These are phyloP conservation scores for Oryza rufipogon DNA, from an alignment of 176 grass and related monocot genomes.

Conservation along the genomic window DNA sequence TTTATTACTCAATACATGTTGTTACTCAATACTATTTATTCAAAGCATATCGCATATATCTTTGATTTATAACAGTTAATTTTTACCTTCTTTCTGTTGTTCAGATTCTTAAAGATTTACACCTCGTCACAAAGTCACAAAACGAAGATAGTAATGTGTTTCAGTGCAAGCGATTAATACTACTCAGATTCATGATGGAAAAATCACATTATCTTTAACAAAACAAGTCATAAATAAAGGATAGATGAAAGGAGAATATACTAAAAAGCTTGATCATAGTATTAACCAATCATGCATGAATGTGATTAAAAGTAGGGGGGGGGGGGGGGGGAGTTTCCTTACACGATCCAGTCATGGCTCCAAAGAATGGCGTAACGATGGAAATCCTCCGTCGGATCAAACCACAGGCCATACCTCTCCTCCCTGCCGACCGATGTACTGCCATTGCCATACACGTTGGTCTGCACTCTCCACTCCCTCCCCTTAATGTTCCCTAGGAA, in stretches of 20 bases:
- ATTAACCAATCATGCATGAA: not conserved
- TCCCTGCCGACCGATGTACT: conserved; percentile 56
- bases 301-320: not conserved
- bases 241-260: not conserved
- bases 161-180: not conserved
- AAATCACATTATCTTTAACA: not conserved
- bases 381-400: conserved; percentile 54
- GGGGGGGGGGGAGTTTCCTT: not conserved
- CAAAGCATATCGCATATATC: not conserved
- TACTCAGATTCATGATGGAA: not conserved
- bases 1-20: not conserved
- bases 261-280: not conserved
- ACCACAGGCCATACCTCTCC: conserved; percentile 57
- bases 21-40: not conserved
- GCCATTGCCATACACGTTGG: conserved; percentile 64
- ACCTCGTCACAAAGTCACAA: too few relatives aligned
- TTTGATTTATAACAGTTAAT: not conserved
- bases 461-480: conserved; percentile 62
- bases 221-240: too few relatives aligned
- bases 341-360: conserved; percentile 56
- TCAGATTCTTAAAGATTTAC: not conserved
- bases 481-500: conserved; percentile 65
- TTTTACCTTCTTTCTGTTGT: not conserved
- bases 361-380: conserved; percentile 62
- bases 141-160: not conserved